These are phyloP conservation scores for Botrytis elliptica DNA, from an alignment of 2,329 filamentous ascomycete species.

Conservation along the genomic window DNA sequence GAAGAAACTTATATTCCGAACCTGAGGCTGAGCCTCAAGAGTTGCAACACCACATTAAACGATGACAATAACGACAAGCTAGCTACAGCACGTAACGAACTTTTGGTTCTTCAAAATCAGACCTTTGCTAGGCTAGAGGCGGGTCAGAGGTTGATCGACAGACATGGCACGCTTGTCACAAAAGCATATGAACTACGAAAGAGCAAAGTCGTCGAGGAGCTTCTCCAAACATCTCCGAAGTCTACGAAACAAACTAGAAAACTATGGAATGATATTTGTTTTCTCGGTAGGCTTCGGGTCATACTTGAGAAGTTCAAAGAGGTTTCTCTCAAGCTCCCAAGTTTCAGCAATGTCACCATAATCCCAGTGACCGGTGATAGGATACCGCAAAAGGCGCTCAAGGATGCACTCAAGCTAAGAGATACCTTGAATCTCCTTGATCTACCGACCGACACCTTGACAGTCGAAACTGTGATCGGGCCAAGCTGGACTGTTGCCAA, in stretches of 20 bases:
- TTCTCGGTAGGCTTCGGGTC: neutral
- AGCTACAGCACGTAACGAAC: neutral
- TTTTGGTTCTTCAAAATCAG: neutral
- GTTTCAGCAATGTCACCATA: neutral
- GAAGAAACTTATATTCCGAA: neutral
- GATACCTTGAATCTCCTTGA: neutral
- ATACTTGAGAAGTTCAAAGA: neutral
- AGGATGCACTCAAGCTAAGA: neutral
- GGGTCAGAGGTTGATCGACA: neutral
- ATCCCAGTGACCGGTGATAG: neutral
- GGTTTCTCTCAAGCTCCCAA: neutral
- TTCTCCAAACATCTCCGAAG: neutral
- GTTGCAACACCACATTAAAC: neutral
- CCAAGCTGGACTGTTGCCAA: neutral
- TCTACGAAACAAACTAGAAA: neutral
- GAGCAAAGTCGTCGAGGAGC: neutral
- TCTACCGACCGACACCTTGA: neutral
- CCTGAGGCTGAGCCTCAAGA: neutral
- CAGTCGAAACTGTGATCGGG: neutral
- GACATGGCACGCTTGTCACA: neutral
- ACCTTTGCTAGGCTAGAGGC: neutral
- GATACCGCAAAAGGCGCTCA: neutral
- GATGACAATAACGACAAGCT: neutral
- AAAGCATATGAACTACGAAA: neutral
- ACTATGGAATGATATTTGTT: neutral